Conservation (phyloP, 1,139 yeast genomes). For the Kodamaea suecica region DNA sequence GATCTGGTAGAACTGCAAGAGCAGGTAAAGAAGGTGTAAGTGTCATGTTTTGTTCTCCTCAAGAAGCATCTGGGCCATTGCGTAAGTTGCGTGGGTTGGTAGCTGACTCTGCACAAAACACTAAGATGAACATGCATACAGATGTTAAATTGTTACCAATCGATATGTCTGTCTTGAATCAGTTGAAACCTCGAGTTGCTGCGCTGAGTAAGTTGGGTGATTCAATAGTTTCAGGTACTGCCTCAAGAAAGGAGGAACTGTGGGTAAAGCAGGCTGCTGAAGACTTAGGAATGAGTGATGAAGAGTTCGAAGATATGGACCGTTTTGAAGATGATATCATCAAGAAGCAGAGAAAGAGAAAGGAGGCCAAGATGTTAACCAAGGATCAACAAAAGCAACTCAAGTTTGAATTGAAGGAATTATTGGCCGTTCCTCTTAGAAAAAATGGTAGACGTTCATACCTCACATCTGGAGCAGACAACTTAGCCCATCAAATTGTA, state of each 20-base stretch:
- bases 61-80: conserved; percentile 87
- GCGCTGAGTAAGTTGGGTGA: conserved; percentile 77
- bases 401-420: conserved; percentile 53
- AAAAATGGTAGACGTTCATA: conserved; percentile 71
- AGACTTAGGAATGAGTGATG: conserved; percentile 79
- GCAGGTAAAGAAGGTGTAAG: conserved; percentile 94
- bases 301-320: conserved; percentile 43
- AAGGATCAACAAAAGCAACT: conserved; percentile 48
- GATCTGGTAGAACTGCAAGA: conserved; percentile 98
- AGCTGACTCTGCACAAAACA: conserved; percentile 31
- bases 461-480: conserved; percentile 78
- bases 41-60: conserved; percentile 87
- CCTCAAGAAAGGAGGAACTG: conserved; percentile 64
- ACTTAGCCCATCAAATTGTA: conserved; percentile 80
- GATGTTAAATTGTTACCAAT: conserved; percentile 74
- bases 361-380: conserved; percentile 51
- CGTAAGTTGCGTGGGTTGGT: conserved; percentile 68
- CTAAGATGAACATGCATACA: conserved; percentile 35
- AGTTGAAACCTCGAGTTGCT: conserved; percentile 64
- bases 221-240: conserved; percentile 55
- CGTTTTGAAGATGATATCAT: conserved; percentile 61
- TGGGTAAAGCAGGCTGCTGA: conserved; percentile 93
- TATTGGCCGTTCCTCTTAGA: conserved; percentile 59
- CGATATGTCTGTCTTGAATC: conserved; percentile 69
- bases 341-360: conserved; percentile 60